Percentiles rank a stretch among this genome's conserved stretches.
These are phyloP conservation scores for Boletus calvinii DNA, from an alignment of 1,284 basidiomycete genomes.

Conservation along the genomic window DNA sequence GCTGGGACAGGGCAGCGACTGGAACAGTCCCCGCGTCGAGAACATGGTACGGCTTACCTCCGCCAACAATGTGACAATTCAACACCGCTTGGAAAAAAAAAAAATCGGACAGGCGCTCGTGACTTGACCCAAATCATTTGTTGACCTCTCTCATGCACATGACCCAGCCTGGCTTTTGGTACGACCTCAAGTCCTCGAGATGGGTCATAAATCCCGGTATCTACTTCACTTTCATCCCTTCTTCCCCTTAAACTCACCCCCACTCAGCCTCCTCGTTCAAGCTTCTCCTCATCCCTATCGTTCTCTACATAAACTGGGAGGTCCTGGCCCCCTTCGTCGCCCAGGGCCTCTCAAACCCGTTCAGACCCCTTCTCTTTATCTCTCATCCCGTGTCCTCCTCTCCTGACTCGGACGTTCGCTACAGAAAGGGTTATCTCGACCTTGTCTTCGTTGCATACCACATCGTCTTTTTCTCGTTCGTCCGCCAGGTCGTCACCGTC, in stretches of 20 bases:
- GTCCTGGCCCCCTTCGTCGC: conserved; percentile 51
- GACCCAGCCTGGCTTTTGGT: conserved; percentile 20
- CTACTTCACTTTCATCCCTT: conserved; percentile 22
- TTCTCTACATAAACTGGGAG: conserved; percentile 76
- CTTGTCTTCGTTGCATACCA: conserved; percentile 84
- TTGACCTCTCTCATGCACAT: not conserved
- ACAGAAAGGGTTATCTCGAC: conserved; percentile 80
- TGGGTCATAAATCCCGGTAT: conserved; percentile 80
- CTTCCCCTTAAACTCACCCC: not conserved
- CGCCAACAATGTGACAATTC: too few relatives aligned
- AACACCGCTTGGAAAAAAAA: too few relatives aligned
- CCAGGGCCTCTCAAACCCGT: conserved; percentile 65
- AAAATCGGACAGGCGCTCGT: too few relatives aligned
- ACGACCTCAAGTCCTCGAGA: conserved; percentile 47
- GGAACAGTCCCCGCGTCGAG: conserved; percentile 58
- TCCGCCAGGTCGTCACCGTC: conserved; percentile 79
- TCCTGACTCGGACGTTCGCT: conserved; percentile 55
- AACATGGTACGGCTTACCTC: conserved; percentile 52
- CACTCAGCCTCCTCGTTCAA: conserved; percentile 65
- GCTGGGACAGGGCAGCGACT: conserved; percentile 58
- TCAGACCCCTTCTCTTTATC: conserved; percentile 74
- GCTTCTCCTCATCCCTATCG: conserved; percentile 68
- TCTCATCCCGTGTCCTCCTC: conserved; percentile 66
- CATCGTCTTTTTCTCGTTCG: conserved; percentile 89
- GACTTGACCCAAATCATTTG: too few relatives aligned